A percentile compares a stretch with the other conserved stretches of the same genome.
These are phyloP conservation scores for Chenopodium album DNA, from an alignment of 148 eudicot genomes.

Conservation along the genomic window DNA sequence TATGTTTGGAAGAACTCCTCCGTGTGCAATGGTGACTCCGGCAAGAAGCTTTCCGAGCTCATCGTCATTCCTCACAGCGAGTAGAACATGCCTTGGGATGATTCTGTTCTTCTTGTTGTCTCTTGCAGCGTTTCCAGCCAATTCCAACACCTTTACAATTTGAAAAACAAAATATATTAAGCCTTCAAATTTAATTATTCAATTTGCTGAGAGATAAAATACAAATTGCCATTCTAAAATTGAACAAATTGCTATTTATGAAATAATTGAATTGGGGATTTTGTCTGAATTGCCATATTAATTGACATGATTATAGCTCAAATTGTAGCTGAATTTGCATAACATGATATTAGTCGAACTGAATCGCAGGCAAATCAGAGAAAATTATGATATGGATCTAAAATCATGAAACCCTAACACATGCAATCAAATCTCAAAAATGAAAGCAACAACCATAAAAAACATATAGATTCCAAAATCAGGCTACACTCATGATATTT, in stretches of 20 bases:
- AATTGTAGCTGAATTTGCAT: no score
- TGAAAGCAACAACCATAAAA: background rate
- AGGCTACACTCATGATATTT: background rate
- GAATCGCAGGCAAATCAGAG: background rate
- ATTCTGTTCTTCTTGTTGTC: conserved; percentile 17
- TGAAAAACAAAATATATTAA: background rate
- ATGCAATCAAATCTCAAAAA: no score
- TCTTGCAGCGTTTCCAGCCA: conserved; percentile 14
- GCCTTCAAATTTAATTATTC: background rate
- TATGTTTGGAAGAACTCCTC: conserved; percentile 11
- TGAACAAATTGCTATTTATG: no score
- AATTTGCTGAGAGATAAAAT: no score
- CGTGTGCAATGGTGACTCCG: conserved; percentile 1
- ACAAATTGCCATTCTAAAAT: no score
- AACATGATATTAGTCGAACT: background rate
- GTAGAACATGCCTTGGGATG: conserved; percentile 16
- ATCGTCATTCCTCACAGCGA: conserved; percentile 8
- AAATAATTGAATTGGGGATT: no score
- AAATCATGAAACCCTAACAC: background rate
- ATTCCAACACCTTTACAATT: conserved; percentile 3
- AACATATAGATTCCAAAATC: no score
- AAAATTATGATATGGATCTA: background rate
- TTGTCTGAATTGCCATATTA: no score
- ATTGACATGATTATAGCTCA: no score
- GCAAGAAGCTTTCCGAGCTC: conserved; percentile 7